Evolutionary conservation across 2,329 filamentous ascomycete species (phyloP).

Genomic region (Neofusicoccum sp.): DNA sequence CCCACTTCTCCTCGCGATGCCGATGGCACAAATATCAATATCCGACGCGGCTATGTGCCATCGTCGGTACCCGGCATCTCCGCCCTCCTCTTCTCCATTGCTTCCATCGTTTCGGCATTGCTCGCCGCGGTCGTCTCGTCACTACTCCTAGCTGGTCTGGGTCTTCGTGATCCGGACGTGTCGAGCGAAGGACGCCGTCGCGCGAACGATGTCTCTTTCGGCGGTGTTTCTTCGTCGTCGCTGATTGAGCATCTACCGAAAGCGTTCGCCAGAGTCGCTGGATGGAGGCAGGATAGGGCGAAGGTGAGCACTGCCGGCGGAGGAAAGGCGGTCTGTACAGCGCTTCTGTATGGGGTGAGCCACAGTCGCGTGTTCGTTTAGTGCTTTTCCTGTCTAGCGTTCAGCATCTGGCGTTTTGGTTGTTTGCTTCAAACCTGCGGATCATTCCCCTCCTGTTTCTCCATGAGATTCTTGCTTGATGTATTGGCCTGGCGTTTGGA

Average conservation of each 20-base stretch:
- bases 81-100: not conserved
- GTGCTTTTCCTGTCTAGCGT: not conserved
- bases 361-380: slow-evolving; percentile 1
- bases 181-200: not conserved
- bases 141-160: not conserved
- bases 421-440: not conserved
- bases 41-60: not conserved
- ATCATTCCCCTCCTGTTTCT: too few relatives aligned
- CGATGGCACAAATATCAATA: not conserved
- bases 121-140: not conserved
- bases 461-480: not conserved
- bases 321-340: not conserved
- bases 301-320: not conserved
- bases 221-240: not conserved
- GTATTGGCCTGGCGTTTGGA: not conserved
- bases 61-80: not conserved
- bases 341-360: not conserved
- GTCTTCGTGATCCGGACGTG: not conserved
- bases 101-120: not conserved
- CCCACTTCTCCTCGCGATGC: not conserved
- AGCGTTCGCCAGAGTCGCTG: too few relatives aligned
- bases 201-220: not conserved
- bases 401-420: not conserved
- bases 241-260: not conserved
- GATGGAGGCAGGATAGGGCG: not conserved